A percentile compares a stretch with the other conserved stretches of the same genome.
Evolutionary conservation across 805 yeast species (phyloP).

Genomic region (Ascoidea tarda): DNA sequence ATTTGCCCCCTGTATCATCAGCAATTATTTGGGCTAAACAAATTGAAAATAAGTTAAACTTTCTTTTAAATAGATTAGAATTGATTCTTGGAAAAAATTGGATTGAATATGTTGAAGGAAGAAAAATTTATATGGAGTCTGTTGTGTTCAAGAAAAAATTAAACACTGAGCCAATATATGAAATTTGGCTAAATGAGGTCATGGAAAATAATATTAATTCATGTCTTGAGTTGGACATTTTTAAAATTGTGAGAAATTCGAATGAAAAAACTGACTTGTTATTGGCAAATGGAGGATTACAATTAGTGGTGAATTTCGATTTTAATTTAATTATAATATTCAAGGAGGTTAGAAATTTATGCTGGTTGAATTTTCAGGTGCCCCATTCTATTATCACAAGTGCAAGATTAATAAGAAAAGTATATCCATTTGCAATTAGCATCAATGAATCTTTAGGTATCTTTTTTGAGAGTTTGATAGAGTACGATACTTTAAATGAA

Average conservation of each 20-base stretch:
- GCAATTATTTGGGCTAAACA: conserved; percentile 40
- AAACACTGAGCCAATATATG: conserved; percentile 25
- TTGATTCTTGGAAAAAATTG: conserved; percentile 46
- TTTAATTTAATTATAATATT: conserved; percentile 24
- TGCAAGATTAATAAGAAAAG: conserved; percentile 32
- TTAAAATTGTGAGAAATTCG: conserved; percentile 21
- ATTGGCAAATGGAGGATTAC: conserved; percentile 7
- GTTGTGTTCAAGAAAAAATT: conserved; percentile 29
- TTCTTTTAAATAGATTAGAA: conserved; percentile 30
- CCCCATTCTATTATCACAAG: conserved; percentile 36
- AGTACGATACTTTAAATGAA: conserved; percentile 24
- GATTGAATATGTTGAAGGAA: conserved; percentile 54
- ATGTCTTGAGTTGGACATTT: conserved; percentile 20
- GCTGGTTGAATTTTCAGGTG: conserved; percentile 35
- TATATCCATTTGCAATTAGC: conserved; percentile 44
- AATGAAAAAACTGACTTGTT: conserved; percentile 4
- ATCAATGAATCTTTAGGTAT: conserved; percentile 36
- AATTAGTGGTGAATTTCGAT: conserved; percentile 38
- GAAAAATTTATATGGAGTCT: conserved; percentile 38
- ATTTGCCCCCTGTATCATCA: conserved; percentile 32
- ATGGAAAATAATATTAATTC: conserved; percentile 9
- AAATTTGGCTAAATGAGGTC: conserved; percentile 32
- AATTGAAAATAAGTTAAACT: conserved; percentile 27
- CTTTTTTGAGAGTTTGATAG: conserved; percentile 19
- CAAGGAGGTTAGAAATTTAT: conserved; percentile 39